Evolutionary conservation across 345 rosid genomes (phyloP), one percentile per base, ranked within the genome.

Genomic region (Erodium maritimum): DNA sequence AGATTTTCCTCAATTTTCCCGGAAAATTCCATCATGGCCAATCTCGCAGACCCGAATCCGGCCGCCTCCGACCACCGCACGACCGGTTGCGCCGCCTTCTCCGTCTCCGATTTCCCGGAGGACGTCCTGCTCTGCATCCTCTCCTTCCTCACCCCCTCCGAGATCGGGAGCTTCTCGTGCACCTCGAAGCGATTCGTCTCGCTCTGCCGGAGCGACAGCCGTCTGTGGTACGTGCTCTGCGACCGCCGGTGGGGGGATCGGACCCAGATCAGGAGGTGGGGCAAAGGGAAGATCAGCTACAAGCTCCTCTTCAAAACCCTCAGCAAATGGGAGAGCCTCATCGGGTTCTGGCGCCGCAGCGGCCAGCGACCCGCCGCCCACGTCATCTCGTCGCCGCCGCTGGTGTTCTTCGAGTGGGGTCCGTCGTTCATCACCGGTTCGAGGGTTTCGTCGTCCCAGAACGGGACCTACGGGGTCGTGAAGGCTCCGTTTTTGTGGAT

Each of bases 311-410:
- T 84, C 80, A 67, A 56, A 59, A 84, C 82, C 59, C 90, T 88
- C 3, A 62, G 19, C 46, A 70, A 71, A 29, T 82, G 90, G 71
- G 93, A 84, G 34, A 74, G 76, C 69, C 80, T 91, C 22, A 84
- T 88, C 18, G 98, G 98, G 0, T 86, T 88, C 78, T 91, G 96
- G 98, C 96, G 96, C 11, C 86, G 84, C 3, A 79, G 95, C 67
- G 90, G 93, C 55, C 77, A 79, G 18, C 19, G 69, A 3, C 65
- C 66, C 59, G 45, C 69, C 48, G 58, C 69, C 61, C 29, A 46
- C 53, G 70, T 59, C 14, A 64, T 25, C 16, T 68, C 71, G 2
- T 75, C 84, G 0, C 93, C 98, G 11, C 74, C 74, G 57, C 56
- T 91, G 17, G 65, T 91, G 60, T 61, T 81, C 72, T 84, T 91